Evolutionary conservation across 2,329 filamentous ascomycete genomes (phyloP).

Genomic region (Fusarium incarnatum): DNA sequence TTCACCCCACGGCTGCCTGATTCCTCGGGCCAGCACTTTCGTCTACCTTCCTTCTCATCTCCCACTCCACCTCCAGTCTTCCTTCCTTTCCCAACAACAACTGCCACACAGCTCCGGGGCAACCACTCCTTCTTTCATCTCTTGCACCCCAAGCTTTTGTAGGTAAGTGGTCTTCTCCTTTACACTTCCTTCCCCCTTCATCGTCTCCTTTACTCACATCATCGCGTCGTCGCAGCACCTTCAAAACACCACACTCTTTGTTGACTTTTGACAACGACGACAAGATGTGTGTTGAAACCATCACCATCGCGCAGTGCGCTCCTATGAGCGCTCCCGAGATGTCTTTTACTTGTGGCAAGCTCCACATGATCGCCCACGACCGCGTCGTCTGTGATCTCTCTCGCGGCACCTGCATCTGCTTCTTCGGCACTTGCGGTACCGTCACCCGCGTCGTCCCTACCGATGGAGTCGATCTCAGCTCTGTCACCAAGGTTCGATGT

Average conservation of each 20-base stretch:
- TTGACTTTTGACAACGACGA: not conserved
- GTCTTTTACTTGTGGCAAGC: constrained; percentile 38
- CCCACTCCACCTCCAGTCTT: not conserved
- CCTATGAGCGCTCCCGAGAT: not conserved
- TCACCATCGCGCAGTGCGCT: constrained; percentile 43
- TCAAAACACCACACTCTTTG: not conserved
- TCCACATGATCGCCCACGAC: constrained; percentile 40
- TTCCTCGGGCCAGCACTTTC: not conserved
- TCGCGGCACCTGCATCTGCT: constrained; percentile 35
- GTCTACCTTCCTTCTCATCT: not conserved
- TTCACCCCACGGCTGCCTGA: not conserved
- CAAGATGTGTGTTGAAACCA: constrained; percentile 42
- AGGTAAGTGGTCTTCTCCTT: not conserved
- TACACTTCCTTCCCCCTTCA: not conserved
- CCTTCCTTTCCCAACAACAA: not conserved
- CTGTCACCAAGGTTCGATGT: constrained; percentile 29
- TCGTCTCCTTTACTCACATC: not conserved
- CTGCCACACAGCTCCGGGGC: not conserved
- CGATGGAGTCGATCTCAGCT: constrained; percentile 6
- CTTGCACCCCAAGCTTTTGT: not conserved
- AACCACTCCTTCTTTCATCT: not conserved
- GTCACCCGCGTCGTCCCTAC: constrained; percentile 2
- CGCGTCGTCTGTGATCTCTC: constrained; percentile 31
- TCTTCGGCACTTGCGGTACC: constrained; percentile 42
- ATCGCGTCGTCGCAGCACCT: not conserved